Evolutionary conservation across 352 stramenopile genomes (phyloP).

Genomic region (Aphanomyces euteiches): DNA sequence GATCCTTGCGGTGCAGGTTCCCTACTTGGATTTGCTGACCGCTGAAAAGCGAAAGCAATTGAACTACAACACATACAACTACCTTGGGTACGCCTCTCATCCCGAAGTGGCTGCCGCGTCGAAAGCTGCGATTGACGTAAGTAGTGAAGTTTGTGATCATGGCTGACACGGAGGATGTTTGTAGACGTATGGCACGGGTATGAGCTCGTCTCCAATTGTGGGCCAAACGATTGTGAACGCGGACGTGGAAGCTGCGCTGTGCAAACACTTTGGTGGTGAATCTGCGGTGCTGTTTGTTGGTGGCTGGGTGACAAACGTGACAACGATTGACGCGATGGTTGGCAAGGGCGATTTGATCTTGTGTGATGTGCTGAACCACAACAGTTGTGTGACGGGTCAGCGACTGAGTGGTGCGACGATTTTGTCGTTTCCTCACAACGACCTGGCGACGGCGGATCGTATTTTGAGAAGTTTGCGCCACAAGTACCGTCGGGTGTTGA

Average conservation of each 20-base stretch:
- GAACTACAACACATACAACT: constrained; percentile 87
- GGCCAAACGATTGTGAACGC: constrained; percentile 64
- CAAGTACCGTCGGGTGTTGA: constrained; percentile 69
- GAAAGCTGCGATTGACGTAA: constrained; percentile 37
- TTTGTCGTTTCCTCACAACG: constrained; percentile 74
- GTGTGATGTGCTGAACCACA: constrained; percentile 75
- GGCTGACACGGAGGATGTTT: neutral
- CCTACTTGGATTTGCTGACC: constrained; percentile 65
- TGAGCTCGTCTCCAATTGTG: constrained; percentile 77
- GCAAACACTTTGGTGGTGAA: constrained; percentile 57
- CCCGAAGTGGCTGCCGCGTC: constrained; percentile 48
- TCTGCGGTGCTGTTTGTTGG: constrained; percentile 59
- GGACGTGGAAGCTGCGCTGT: constrained; percentile 58
- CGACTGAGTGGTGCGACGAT: constrained; percentile 69
- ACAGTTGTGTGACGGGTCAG: constrained; percentile 72
- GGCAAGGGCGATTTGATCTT: constrained; percentile 68
- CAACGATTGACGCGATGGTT: constrained; percentile 67
- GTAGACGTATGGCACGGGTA: constrained; percentile 58
- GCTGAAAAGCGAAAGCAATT: constrained; percentile 60
- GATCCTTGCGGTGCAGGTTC: constrained; percentile 32
- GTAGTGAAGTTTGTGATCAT: neutral
- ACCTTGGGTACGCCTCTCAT: constrained; percentile 63
- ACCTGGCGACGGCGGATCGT: constrained; percentile 57
- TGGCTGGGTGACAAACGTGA: constrained; percentile 73
- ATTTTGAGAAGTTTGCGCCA: constrained; percentile 66